phyloP scores from a whole-genome alignment of 2,329 filamentous ascomycete species.

The Madurella mycetomatis region DNA sequence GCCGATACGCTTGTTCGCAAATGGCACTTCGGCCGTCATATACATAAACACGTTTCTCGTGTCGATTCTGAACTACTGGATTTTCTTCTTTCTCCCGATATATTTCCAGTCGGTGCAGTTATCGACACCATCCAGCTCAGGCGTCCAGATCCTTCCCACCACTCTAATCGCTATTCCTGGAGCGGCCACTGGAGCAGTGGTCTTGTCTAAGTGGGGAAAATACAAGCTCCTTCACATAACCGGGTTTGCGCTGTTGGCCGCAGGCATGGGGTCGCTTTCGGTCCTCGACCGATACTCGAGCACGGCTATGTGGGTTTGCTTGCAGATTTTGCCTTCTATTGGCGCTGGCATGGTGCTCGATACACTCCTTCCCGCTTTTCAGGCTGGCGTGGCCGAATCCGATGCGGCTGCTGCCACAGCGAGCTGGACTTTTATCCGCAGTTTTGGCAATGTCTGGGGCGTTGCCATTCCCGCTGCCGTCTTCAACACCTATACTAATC shows the following conservation, averaged over 20 bases:
- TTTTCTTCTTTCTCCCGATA: constrained; percentile 37
- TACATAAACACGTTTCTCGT: constrained; percentile 35
- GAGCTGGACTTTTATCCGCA: constrained; percentile 41
- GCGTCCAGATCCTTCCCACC: constrained; percentile 26
- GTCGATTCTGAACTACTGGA: constrained; percentile 33
- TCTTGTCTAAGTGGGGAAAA: constrained; percentile 26
- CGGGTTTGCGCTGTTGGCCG: constrained; percentile 28
- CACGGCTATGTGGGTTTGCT: constrained; percentile 37
- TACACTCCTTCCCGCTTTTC: constrained; percentile 39
- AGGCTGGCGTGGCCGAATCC: constrained; percentile 34
- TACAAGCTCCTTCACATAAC: constrained; percentile 24
- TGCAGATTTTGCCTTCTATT: constrained; percentile 36
- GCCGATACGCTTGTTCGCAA: constrained; percentile 40
- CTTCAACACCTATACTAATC: constrained; percentile 27
- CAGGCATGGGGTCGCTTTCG: constrained; percentile 36
- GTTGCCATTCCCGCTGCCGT: constrained; percentile 40
- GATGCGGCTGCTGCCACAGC: constrained; percentile 36
- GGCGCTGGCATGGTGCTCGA: constrained; percentile 41
- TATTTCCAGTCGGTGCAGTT: constrained; percentile 38
- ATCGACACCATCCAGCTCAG: constrained; percentile 27
- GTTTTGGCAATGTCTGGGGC: constrained; percentile 44
- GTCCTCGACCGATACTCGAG: constrained; percentile 32
- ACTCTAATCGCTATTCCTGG: constrained; percentile 18
- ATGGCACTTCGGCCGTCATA: constrained; percentile 33
- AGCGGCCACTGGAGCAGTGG: constrained; percentile 26